Evolutionary conservation across 2,329 filamentous ascomycete genomes (phyloP).

Genomic region (Onygenales sp.): DNA sequence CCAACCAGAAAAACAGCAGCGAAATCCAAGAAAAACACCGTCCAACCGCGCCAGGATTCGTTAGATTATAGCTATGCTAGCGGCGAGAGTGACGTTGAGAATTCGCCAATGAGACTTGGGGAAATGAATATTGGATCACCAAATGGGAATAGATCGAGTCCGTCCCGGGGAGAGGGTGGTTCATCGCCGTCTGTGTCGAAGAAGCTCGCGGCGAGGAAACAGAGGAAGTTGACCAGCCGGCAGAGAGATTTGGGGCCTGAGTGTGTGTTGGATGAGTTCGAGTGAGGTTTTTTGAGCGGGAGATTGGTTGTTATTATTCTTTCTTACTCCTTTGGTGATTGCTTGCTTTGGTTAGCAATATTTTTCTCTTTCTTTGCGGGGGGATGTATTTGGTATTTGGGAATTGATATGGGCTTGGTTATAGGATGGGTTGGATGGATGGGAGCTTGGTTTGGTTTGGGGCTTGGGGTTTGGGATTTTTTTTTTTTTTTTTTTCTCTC

Average conservation of each 20-base stretch:
- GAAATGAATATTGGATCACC: conserved; percentile 27
- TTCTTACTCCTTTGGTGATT: background rate
- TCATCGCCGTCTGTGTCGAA: conserved; percentile 15
- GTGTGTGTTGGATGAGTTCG: conserved; percentile 28
- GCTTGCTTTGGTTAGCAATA: conserved; percentile 9
- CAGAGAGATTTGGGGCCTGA: conserved; percentile 40
- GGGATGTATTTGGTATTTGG: background rate
- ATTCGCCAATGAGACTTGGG: conserved; percentile 27
- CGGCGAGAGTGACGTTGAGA: conserved; percentile 32
- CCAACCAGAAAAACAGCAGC: conserved; percentile 43
- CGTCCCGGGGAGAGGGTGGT: conserved; percentile 14
- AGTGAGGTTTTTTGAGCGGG: background rate
- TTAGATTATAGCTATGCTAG: conserved; percentile 22
- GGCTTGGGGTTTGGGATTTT: background rate
- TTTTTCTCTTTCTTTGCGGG: background rate
- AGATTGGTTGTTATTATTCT: background rate
- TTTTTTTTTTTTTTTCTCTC: background rate
- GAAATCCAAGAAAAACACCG: conserved; percentile 22
- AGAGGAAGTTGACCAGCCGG: conserved; percentile 35
- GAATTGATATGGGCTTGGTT: background rate
- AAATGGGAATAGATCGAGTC: conserved; percentile 5
- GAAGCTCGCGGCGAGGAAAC: conserved; percentile 27
- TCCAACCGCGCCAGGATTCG: conserved; percentile 11
- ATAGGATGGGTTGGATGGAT: background rate
- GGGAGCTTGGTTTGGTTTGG: too few relatives aligned